phyloP scores from a whole-genome alignment of 345 rosid genomes.

The Alliaria petiolata region DNA sequence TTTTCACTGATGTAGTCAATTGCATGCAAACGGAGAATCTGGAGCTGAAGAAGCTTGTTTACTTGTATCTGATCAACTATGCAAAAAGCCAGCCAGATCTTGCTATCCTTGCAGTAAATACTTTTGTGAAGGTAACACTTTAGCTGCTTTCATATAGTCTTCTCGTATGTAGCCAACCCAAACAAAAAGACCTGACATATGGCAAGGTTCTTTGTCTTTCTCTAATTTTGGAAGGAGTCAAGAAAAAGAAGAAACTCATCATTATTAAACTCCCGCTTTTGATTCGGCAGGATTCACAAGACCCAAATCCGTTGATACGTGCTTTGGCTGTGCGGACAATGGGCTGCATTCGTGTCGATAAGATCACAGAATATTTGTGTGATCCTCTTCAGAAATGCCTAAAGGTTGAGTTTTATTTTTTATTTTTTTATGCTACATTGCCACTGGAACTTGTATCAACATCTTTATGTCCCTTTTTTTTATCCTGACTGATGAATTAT shows the following conservation, averaged over 20 bases:
- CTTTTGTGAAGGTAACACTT: slow-evolving; percentile 78
- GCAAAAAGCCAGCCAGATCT: slow-evolving; percentile 98
- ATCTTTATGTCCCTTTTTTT: background rate
- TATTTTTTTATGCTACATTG: background rate
- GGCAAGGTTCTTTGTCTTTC: background rate
- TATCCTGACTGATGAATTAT: background rate
- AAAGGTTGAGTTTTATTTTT: slow-evolving; percentile 66
- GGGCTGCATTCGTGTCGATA: slow-evolving; percentile 99
- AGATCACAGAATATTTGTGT: slow-evolving; percentile 89
- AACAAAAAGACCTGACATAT: background rate
- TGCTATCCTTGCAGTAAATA: slow-evolving; percentile 94
- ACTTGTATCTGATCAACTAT: slow-evolving; percentile 81
- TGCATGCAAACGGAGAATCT: slow-evolving; percentile 96
- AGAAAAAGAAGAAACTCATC: background rate
- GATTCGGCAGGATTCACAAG: slow-evolving; percentile 84
- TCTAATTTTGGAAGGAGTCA: background rate
- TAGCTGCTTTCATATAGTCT: background rate
- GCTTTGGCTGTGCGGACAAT: slow-evolving; percentile 96
- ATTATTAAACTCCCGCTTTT: background rate
- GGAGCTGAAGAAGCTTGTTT: slow-evolving; percentile 93
- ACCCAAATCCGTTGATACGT: slow-evolving; percentile 93
- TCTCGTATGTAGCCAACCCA: background rate
- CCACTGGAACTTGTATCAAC: background rate
- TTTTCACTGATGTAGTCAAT: slow-evolving; percentile 91
- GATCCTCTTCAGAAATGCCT: slow-evolving; percentile 99